These are phyloP conservation scores for Durotheca rogersii DNA, from an alignment of 495 filamentous ascomycete genomes.

Conservation along the genomic window DNA sequence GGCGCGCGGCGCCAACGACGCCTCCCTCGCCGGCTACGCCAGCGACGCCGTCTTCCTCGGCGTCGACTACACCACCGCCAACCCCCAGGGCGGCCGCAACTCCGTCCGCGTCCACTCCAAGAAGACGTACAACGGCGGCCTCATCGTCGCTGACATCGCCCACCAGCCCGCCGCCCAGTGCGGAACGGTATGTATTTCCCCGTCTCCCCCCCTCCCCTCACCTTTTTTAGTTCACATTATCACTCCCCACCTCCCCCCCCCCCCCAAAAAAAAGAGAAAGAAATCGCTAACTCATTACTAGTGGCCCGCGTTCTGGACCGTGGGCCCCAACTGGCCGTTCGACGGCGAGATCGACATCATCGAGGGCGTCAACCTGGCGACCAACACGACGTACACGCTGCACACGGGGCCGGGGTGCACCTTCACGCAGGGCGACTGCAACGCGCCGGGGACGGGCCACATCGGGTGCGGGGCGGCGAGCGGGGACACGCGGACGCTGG, in stretches of 20 bases:
- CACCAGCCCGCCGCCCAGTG: constrained; percentile 77
- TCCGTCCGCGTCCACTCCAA: constrained; percentile 70
- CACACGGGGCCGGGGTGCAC: constrained; percentile 71
- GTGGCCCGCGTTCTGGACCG: constrained; percentile 67
- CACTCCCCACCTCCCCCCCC: no score
- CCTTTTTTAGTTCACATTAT: not conserved
- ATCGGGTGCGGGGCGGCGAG: constrained; percentile 52
- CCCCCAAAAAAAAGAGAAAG: not conserved
- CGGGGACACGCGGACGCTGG: constrained; percentile 56
- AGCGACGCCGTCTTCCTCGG: constrained; percentile 55
- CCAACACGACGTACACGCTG: constrained; percentile 67
- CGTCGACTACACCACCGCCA: constrained; percentile 51
- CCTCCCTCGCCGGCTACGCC: constrained; percentile 58
- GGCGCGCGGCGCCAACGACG: constrained; percentile 52
- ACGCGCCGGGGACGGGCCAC: constrained; percentile 48
- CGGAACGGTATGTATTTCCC: constrained; percentile 43
- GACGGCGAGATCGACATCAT: constrained; percentile 91
- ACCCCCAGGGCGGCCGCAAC: constrained; percentile 56
- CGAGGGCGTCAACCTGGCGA: constrained; percentile 74
- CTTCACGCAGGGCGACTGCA: constrained; percentile 55
- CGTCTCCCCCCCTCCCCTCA: not conserved
- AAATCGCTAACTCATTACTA: constrained; percentile 15
- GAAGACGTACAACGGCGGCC: constrained; percentile 63
- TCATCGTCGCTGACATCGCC: constrained; percentile 71
- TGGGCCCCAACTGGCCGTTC: constrained; percentile 73